phyloP scores from a whole-genome alignment of 805 yeast genomes.

The Isabelozyma heimii region DNA sequence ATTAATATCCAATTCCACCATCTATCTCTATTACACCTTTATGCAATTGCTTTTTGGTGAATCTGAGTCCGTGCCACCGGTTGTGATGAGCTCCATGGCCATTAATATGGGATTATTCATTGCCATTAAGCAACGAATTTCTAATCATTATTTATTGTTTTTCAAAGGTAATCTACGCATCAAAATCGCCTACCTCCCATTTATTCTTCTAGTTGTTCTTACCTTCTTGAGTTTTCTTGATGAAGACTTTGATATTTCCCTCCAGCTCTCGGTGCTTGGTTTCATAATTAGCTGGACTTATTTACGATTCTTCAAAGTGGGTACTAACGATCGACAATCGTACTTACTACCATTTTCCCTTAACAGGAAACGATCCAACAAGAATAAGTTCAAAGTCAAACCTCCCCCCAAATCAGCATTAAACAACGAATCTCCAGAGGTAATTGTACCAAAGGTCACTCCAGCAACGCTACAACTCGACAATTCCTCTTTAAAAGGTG shows the following conservation, averaged over 20 bases:
- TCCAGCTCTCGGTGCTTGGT: slow-evolving; percentile 23
- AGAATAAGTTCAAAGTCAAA: slow-evolving; percentile 6
- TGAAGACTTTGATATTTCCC: slow-evolving; percentile 26
- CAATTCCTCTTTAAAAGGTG: slow-evolving; percentile 19
- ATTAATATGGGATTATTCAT: slow-evolving; percentile 58
- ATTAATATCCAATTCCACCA: slow-evolving; percentile 30
- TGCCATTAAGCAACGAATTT: slow-evolving; percentile 63
- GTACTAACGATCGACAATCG: slow-evolving; percentile 43
- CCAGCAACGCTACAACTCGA: slow-evolving; percentile 14
- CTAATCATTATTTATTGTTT: slow-evolving; percentile 54
- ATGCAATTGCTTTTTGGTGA: slow-evolving; percentile 10
- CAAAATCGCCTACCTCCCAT: slow-evolving; percentile 40
- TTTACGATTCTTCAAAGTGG: slow-evolving; percentile 37
- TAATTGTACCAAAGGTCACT: neutral
- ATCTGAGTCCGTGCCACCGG: slow-evolving; percentile 32
- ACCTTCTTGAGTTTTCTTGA: slow-evolving; percentile 21
- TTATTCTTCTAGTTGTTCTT: slow-evolving; percentile 20
- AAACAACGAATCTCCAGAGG: neutral
- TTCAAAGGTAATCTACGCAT: slow-evolving; percentile 47
- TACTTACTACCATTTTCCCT: slow-evolving; percentile 35
- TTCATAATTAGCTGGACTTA: slow-evolving; percentile 39
- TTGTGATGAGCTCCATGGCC: slow-evolving; percentile 54
- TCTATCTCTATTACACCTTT: slow-evolving; percentile 24
- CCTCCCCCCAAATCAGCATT: neutral
- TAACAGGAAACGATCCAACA: slow-evolving; percentile 15